phyloP scores from a whole-genome alignment of 345 rosid genomes.

The Carallia brachiata region DNA sequence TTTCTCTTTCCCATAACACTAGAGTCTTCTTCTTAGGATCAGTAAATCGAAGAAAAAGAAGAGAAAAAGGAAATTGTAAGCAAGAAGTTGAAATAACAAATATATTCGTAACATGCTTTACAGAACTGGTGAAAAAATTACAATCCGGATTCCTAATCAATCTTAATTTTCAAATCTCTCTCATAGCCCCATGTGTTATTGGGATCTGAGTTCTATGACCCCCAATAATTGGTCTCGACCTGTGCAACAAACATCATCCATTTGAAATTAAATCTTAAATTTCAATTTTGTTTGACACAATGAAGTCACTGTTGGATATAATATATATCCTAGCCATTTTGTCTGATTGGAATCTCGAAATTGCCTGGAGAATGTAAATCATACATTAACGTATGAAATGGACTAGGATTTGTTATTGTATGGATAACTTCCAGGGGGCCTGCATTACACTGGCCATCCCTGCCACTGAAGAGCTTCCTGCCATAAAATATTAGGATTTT shows the following conservation, averaged over 20 bases:
- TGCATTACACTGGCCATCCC: no score
- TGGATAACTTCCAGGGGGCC: no score
- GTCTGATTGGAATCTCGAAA: conserved; percentile 26
- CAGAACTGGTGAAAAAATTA: not conserved
- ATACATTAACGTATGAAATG: not conserved
- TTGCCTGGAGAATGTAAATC: not conserved
- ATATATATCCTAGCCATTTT: conserved; percentile 29
- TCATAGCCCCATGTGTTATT: not conserved
- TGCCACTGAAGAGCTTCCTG: no score
- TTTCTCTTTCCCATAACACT: no score
- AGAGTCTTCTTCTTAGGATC: not conserved
- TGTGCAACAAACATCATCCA: conserved; percentile 12
- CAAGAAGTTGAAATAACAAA: not conserved
- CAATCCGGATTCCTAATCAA: not conserved
- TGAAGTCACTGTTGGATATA: conserved; percentile 17
- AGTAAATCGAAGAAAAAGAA: not conserved
- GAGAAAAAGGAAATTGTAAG: not conserved
- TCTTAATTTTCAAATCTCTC: not conserved
- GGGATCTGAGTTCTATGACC: conserved; percentile 6
- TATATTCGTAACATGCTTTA: not conserved
- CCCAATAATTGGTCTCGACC: conserved; percentile 1
- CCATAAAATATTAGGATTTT: not conserved
- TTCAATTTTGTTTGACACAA: conserved; percentile 10
- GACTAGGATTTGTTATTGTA: no score
- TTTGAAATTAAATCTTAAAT: conserved; percentile 15